Base-by-base conservation (phyloP, 768 basidiomycete genomes). In the Pleurotus djamor region DNA sequence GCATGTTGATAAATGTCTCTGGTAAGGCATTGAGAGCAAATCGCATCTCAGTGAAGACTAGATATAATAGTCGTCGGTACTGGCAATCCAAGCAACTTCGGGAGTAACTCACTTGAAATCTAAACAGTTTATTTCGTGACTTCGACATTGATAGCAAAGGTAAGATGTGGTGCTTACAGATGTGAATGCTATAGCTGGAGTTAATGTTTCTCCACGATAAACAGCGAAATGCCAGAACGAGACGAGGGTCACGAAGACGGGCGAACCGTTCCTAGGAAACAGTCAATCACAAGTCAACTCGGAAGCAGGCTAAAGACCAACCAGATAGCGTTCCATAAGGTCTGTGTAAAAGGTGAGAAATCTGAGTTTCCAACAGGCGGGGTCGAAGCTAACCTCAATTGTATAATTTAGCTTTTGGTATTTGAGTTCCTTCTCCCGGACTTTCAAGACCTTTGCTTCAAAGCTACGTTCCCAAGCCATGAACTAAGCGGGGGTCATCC, bases 401-500 rank as follows among this genome's bases (percentile, higher is more conserved):
- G 81, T 83, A 71, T 95, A 98, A 72, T 93, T 97, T 50, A 92
- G 71, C 64, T 84, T 87, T 67, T 95, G 94, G 71, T 85, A 94
- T 65, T 86, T 86, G 21, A 97, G 77, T 70, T 97, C 94, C 63
- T 85, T 88, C 45, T 86, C 85, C 28, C 94, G 83, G 60, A 96
- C 78, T 54, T 82, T 84, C 56, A 89, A 70, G 0, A 95, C 86
- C 8, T 80, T 81, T 21, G 79, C 77, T 72, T 96, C 94, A 65
- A 96, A 96, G 68, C 85, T 92, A 28, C 94, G 86, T 70, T 97
- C 94, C 94, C 81, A 83, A 13, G 93, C 94, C 93, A 96, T 96
- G 72, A 96, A 97, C 87, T 89, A 65, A 16, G 56, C 59, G 69
- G 13, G 21, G 21, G 21, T 28, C 21, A 28, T 28, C 21, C 21